A percentile compares a stretch with the other conserved stretches of the same genome.
phyloP scores from a whole-genome alignment of 169 alveolate genomes.

The Eimeria sp. region DNA sequence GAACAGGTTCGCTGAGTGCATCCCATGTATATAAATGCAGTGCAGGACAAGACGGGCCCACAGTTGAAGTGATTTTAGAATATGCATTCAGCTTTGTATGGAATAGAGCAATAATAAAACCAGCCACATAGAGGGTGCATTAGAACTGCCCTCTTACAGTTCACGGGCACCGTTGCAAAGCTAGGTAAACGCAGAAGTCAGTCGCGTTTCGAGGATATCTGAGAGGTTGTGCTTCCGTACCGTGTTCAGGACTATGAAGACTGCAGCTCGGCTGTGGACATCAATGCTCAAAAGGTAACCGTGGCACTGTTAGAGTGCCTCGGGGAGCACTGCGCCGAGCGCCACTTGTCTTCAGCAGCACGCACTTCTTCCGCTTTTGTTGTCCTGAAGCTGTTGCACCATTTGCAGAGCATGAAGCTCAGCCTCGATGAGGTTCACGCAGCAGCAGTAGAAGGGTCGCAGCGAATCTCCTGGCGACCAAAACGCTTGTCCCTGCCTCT shows the following conservation, averaged over 20 bases:
- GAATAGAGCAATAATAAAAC: neutral
- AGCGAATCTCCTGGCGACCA: neutral
- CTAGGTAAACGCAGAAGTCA: neutral
- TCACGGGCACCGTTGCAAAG: neutral
- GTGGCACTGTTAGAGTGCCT: slow-evolving; percentile 47
- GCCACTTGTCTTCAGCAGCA: neutral
- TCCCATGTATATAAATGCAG: neutral
- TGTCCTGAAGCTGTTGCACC: slow-evolving; percentile 30
- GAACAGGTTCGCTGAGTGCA: neutral
- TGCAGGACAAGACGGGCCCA: neutral
- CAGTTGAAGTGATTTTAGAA: neutral
- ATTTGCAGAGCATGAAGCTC: slow-evolving; percentile 29
- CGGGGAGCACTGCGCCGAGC: slow-evolving; percentile 30
- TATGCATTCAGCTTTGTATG: neutral
- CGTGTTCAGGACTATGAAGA: slow-evolving; percentile 33
- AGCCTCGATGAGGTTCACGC: slow-evolving; percentile 62
- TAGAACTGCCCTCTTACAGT: neutral
- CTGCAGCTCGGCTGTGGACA: slow-evolving; percentile 52
- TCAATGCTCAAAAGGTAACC: slow-evolving; percentile 1
- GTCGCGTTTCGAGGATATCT: neutral
- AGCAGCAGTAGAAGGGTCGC: slow-evolving; percentile 33
- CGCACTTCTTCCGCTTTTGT: slow-evolving; percentile 65
- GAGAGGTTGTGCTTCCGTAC: neutral
- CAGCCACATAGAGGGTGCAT: neutral
- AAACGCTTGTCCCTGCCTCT: neutral